phyloP scores from a whole-genome alignment of 2,329 filamentous ascomycete genomes.

The Hymenoscyphus linearis region DNA sequence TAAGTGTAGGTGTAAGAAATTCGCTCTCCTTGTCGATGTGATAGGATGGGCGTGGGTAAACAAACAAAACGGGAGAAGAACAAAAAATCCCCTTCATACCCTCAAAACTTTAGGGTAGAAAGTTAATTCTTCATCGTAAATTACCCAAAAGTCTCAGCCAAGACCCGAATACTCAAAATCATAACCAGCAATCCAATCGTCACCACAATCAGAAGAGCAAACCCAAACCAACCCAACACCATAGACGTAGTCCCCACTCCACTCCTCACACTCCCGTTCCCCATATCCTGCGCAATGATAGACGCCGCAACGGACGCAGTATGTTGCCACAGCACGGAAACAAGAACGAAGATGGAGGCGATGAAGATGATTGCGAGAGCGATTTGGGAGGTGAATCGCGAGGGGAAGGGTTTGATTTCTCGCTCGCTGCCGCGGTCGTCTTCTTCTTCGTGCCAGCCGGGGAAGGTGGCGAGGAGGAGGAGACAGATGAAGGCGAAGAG shows the following conservation, averaged over 20 bases:
- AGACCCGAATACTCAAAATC: constrained; percentile 85
- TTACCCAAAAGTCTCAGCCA: constrained; percentile 49
- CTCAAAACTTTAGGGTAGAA: too few relatives aligned
- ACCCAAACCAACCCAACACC: constrained; percentile 97
- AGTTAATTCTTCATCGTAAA: too few relatives aligned
- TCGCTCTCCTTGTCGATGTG: neutral
- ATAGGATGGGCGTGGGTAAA: neutral
- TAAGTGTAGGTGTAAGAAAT: constrained; percentile 16
- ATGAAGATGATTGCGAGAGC: constrained; percentile 89
- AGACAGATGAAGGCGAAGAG: constrained; percentile 96
- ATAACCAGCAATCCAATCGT: constrained; percentile 93
- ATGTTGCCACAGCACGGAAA: constrained; percentile 83
- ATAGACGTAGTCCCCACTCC: constrained; percentile 93
- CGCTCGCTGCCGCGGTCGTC: constrained; percentile 76
- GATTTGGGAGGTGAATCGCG: constrained; percentile 84
- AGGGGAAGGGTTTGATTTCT: constrained; percentile 92
- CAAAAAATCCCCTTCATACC: too few relatives aligned
- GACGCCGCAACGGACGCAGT: constrained; percentile 94
- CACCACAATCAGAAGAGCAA: constrained; percentile 87
- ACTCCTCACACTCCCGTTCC: constrained; percentile 79
- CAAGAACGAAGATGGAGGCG: constrained; percentile 64
- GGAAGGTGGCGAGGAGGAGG: constrained; percentile 91
- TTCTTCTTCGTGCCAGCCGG: constrained; percentile 91
- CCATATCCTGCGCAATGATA: constrained; percentile 87
- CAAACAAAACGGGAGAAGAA: too few relatives aligned